Evolutionary conservation across 495 filamentous ascomycete genomes (phyloP), one percentile per base, ranked within the genome.

Genomic region (Trypethelium eluteriae): DNA sequence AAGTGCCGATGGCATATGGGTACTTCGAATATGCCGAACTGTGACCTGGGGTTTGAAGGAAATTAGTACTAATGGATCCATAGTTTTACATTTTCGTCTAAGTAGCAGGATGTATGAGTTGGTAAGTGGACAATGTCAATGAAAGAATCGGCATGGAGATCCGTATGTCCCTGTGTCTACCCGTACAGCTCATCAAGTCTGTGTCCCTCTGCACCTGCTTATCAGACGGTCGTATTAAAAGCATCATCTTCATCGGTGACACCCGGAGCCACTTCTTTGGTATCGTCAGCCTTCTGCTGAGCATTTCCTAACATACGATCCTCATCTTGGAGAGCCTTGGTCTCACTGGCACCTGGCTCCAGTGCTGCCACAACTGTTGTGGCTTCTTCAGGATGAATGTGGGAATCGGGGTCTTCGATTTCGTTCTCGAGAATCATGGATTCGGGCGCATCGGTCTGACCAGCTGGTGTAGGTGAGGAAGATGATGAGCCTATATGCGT

Each of bases 161-260:
- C 25, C 25, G 25, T 25, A 25, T 25, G 25, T 25, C 25, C 25
- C 25, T 25, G 25, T 25, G 1, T 25, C 25, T 25, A 25, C 25
- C 25, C 25, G 25, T 25, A 25, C 25, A 25, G 25, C 25, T 25
- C 25, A 25, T 25, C 25, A 25, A 25, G 25, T 25, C 25, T 25
- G 25, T 25, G 25, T 25, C 25, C 25, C 25, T 25, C 25, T 25
- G 25, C 25, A 14, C 14, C 41, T 44, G 14, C 32, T 36, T 34
- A 18, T 67, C 32, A 67, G 39, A 67, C 57, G 6, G 38, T 64
- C 57, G 6, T 63, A 39, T 67, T 67, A 50, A 67, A 67, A 5
- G 47, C 59, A 64, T 67, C 66, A 4, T 67, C 66, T 44, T 67
- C 66, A 39, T 67, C 66, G 36, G 38, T 50, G 14, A 63, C 66